Evolutionary conservation across 495 filamentous ascomycete genomes (phyloP), one percentile per base, ranked within the genome.

Genomic region (Penicillium desertorum): DNA sequence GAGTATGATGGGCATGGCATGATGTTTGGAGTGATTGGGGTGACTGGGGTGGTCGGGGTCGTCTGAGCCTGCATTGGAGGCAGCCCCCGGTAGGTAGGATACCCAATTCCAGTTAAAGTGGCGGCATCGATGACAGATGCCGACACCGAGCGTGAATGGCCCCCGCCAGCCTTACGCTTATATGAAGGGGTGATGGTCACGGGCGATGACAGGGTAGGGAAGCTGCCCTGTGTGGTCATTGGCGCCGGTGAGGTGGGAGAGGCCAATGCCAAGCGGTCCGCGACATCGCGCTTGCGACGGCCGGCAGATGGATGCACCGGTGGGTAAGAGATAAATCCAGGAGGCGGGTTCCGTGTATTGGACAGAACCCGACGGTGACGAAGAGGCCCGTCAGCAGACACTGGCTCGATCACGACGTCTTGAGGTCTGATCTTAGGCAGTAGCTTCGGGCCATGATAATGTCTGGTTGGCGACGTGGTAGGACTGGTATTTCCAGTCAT

Each of bases 401-500:
- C 65, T 14, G 81, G 79, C 58, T 87, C 81, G 57, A 92, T 81
- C 51, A 85, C 78, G 75, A 92, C 87, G 75, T 96, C 92, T 70
- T 95, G 90, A 57, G 83, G 83, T 46, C 92, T 83, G 73, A 96
- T 90, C 79, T 89, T 92, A 56, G 92, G 92, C 27, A 97, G 79
- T 51, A 97, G 81, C 27, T 88, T 76, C 34, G 91, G 90, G 12
- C 90, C 92, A 77, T 89, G 84, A 36, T 91, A 86, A 51, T 78
- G 69, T 23, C 87, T 80, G 62, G 92, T 84, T 53, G 91, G 91
- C 25, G 88, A 89, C 37, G 75, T 74, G 44, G 79, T 78, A 19
- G 91, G 91, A 34, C 88, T 92, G 49, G 89, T 93, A 54, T 81
- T 75, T 56, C 80, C 76, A 23, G 90, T 92, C 74, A 83, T 78